Conservation (phyloP, 768 basidiomycete species). For the Phylloporus sp. region DNA sequence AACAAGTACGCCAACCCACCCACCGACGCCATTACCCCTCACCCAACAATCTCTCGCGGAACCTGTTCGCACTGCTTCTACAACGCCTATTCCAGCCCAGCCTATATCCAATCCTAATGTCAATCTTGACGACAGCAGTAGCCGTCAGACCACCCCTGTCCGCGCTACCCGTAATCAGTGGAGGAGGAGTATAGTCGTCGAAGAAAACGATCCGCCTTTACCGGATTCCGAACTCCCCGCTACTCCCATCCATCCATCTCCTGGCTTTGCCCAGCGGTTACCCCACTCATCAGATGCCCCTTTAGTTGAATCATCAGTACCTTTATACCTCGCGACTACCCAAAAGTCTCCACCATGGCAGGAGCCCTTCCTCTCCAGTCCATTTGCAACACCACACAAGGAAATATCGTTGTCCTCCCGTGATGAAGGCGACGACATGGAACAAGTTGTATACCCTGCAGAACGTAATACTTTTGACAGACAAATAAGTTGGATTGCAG, state of each 20-base stretch:
- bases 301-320: slow-evolving; percentile 44
- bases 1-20: slow-evolving; percentile 59
- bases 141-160: slow-evolving; percentile 33
- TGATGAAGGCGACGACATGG: slow-evolving; percentile 55
- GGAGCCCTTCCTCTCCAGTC: slow-evolving; percentile 63
- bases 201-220: slow-evolving; percentile 57
- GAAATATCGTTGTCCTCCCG: slow-evolving; percentile 49
- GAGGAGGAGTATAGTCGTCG: slow-evolving; percentile 62
- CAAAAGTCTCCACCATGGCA: slow-evolving; percentile 48
- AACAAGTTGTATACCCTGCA: slow-evolving; percentile 61
- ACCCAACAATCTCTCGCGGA: slow-evolving; percentile 31
- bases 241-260: slow-evolving; percentile 40
- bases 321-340: slow-evolving; percentile 44
- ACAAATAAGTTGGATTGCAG: slow-evolving; percentile 75
- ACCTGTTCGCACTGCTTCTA: slow-evolving; percentile 23
- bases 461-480: slow-evolving; percentile 50
- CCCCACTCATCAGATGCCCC: slow-evolving; percentile 54
- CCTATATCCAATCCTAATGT: slow-evolving; percentile 24
- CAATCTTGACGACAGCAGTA: slow-evolving; percentile 29
- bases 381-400: slow-evolving; percentile 67
- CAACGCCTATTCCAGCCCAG: slow-evolving; percentile 29
- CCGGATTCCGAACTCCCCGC: slow-evolving; percentile 39
- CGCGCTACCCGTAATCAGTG: slow-evolving; percentile 38
- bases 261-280: slow-evolving; percentile 31
- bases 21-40: slow-evolving; percentile 48